A percentile compares a stretch with the other conserved stretches of the same genome.
These are phyloP conservation scores for Blastocrithidia nonstop DNA, from an alignment of 208 protist species.

Conservation along the genomic window DNA sequence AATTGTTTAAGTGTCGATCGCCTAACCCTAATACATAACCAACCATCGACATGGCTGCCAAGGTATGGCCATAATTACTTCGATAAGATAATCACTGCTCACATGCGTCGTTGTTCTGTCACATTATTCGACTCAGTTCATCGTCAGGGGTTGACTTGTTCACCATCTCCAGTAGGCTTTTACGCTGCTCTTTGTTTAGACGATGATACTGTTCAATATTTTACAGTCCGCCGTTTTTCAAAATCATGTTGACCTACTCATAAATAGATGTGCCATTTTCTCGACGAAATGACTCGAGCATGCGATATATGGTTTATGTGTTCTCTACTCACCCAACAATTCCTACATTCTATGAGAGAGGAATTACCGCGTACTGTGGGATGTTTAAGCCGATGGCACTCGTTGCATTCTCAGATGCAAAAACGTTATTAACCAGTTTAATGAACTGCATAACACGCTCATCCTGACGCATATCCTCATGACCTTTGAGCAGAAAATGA, in stretches of 20 bases:
- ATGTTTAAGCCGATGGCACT: constrained; percentile 88
- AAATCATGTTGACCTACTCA: constrained; percentile 73
- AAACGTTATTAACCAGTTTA: constrained; percentile 97
- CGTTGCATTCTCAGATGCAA: constrained; percentile 72
- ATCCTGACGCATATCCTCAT: constrained; percentile 97
- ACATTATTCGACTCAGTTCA: constrained; percentile 93
- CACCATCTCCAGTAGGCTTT: constrained; percentile 83
- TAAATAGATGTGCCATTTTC: constrained; percentile 65
- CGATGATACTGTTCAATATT: constrained; percentile 80
- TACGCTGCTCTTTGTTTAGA: constrained; percentile 54
- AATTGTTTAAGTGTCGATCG: constrained; percentile 98
- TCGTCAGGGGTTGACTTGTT: constrained; percentile 90
- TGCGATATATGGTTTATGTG: constrained; percentile 92
- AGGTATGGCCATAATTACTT: constrained; percentile 95
- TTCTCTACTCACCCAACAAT: constrained; percentile 98
- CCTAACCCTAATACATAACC: constrained; percentile 91
- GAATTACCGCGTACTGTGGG: constrained; percentile 95
- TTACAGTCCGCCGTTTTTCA: constrained; percentile 39
- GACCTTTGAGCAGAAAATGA: constrained; percentile 97
- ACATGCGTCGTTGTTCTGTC: constrained; percentile 92
- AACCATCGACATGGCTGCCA: constrained; percentile 98
- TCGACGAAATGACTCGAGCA: constrained; percentile 67
- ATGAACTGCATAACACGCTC: constrained; percentile 99
- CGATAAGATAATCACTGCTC: constrained; percentile 98
- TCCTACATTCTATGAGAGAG: constrained; percentile 98